phyloP scores from a whole-genome alignment of 345 rosid genomes.

The Reutealis trisperma region DNA sequence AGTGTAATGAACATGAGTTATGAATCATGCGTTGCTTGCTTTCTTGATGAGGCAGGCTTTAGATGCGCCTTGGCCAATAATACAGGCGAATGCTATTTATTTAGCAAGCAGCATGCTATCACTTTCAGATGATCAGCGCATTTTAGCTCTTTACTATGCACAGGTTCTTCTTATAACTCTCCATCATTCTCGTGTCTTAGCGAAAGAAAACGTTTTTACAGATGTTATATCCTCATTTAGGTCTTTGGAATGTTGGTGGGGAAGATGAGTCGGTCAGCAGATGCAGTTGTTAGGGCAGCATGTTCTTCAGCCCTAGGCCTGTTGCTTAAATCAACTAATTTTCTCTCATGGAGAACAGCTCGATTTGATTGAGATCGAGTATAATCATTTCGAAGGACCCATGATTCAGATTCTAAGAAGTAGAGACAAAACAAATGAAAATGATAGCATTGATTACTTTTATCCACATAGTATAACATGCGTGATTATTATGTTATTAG shows the following conservation, averaged over 20 bases:
- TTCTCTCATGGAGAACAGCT: conserved; percentile 58
- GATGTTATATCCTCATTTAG: conserved; percentile 29
- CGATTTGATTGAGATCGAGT: conserved; percentile 56
- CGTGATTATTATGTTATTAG: not conserved
- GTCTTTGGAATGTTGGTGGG: conserved; percentile 76
- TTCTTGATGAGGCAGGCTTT: conserved; percentile 60
- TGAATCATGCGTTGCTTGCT: conserved; percentile 14
- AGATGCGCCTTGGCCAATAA: conserved; percentile 89
- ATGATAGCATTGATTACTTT: not conserved
- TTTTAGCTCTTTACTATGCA: conserved; percentile 59
- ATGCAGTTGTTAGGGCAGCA: conserved; percentile 79
- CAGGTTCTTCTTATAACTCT: conserved; percentile 50
- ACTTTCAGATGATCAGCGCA: conserved; percentile 76
- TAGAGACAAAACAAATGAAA: not conserved
- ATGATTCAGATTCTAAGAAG: conserved; percentile 39
- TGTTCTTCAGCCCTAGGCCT: conserved; percentile 74
- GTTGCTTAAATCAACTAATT: conserved; percentile 65
- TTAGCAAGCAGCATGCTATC: conserved; percentile 79
- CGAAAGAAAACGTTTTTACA: conserved; percentile 4
- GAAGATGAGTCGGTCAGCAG: conserved; percentile 74
- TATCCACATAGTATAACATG: not conserved
- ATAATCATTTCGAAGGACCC: conserved; percentile 43
- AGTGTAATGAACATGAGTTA: not conserved
- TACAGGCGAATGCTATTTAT: conserved; percentile 94
- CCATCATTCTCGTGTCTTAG: not conserved